Base-by-base conservation (phyloP, 768 basidiomycete species). In the Lenzites betulinus region DNA sequence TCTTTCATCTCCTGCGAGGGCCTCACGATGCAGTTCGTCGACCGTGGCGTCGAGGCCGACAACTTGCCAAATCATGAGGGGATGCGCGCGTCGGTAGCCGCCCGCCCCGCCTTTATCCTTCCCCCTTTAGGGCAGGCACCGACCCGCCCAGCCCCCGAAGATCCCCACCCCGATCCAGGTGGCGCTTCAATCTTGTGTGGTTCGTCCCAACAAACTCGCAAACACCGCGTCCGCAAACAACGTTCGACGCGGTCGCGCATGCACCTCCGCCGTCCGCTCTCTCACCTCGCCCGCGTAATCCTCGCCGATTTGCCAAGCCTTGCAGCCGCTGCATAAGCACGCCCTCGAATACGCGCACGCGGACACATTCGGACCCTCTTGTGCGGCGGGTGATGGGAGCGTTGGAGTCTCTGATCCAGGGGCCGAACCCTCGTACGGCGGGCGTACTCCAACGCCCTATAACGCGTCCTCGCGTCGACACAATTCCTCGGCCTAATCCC, bases 1-100 rank as follows among this genome's bases (percentile, higher is more conserved):
- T 87, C 88, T 69, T 91, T 86, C 85, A 89, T 91, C 88, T 91
- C 87, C 89, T 90, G 89, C 88, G 89, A 90, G 87, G 80, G 67
- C 88, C 89, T 75, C 78, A 55, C 78, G 71, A 75, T 70, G 70
- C 76, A 77, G 71, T 69, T 68, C 75, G 68, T 74, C 77, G 75
- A 70, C 72, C 69, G 74, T 77, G 61, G 22, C 49, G 55, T 51
- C 58, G 70, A 75, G 68, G 70, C 51, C 74, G 76, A 78, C 79
- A 73, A 77, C 51, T 79, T 75, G 70, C 70, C 67, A 79, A 76
- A 81, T 63, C 75, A 74, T 72, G 76, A 80, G 78, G 76, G 79
- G 78, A 72, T 79, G 55, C 51, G 51, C 25, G 30, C 63, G 39
- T 38, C 59, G 28, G 28, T 41, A 48, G 18, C 41, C 26, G 26